Base-by-base conservation (phyloP, 1,284 basidiomycete species). In the Phlebopus sp. region DNA sequence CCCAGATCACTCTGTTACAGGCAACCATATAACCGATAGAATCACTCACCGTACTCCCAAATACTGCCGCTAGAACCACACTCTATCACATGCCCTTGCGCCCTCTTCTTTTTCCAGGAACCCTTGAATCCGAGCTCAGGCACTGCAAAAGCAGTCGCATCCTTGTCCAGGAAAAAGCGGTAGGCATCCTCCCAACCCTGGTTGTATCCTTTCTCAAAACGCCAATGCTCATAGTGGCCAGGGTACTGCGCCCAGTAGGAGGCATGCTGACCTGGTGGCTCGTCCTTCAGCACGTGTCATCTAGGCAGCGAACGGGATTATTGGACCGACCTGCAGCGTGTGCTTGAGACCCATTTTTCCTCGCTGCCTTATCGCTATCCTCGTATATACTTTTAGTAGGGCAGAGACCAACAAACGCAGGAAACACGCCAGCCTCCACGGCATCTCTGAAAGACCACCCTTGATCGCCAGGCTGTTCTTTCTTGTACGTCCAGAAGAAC, bases 401-500 rank as follows among this genome's bases (percentile, higher is more conserved):
- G 36, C 45, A 53, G 40, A 74, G 48, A 1, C 77, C 75, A n/a
- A 79, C 66, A 47, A 62, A 73, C 0, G 55, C 25, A 0, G 85
- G 86, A 53, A 88, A 76, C 13, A 88, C 79, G 8, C 83, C 82
- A 1, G 73, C 74, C 37, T 76, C 75, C 0, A 83, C 76, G 0
- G 87, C 86, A 61, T 91, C 83, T 52, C 78, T 74, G 31, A 90
- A 78, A 37, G 81, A 81, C 90, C 92, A 94, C 1, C 89, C 90
- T 2, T 75, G 77, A 63, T 92, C 89, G 53, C 84, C 82, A 2
- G 63, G 67, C 6, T 74, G 67, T 46, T 84, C 78, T 65, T 92
- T 92, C 73, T 86, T 91, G 64, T 83, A 87, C 35, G 90, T 92
- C 92, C 92, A 96, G 67, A 88, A 94, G 70, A 84, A 94, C 78